A percentile compares a stretch with the other conserved stretches of the same genome.
Evolutionary conservation across 2,329 filamentous ascomycete genomes (phyloP).

Genomic region (Talaromyces sp.): DNA sequence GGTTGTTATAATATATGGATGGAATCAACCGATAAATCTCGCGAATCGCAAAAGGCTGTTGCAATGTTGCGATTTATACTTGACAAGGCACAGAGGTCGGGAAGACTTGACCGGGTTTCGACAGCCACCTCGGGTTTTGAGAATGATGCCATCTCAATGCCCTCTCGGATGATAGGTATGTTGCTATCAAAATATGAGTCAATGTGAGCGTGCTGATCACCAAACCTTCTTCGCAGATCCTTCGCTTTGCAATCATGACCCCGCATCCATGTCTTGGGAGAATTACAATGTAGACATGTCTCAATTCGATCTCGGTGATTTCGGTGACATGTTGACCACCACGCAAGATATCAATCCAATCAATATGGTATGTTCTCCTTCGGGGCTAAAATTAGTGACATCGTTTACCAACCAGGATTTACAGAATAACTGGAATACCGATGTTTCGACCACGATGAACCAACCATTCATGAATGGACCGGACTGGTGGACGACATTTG

Average conservation of each 20-base stretch:
- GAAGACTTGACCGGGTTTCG: neutral
- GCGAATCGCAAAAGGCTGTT: slow-evolving; percentile 11
- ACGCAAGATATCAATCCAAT: neutral
- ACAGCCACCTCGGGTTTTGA: neutral
- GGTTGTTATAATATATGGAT: slow-evolving; percentile 13
- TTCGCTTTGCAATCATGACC: neutral
- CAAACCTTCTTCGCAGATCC: neutral
- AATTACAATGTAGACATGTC: neutral
- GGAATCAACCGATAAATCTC: slow-evolving; percentile 4
- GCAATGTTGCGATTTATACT: slow-evolving; percentile 18
- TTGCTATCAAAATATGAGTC: neutral
- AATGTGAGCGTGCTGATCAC: neutral
- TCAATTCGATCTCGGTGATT: neutral
- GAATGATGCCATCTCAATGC: neutral
- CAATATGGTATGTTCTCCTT: neutral
- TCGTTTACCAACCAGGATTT: neutral
- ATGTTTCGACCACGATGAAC: neutral
- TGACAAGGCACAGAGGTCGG: slow-evolving; percentile 1
- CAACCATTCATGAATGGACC: neutral
- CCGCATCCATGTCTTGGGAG: neutral
- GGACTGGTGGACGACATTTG: neutral
- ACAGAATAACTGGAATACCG: neutral
- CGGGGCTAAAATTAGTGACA: neutral
- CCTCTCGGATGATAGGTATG: neutral
- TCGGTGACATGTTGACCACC: neutral